phyloP scores from a whole-genome alignment of 495 filamentous ascomycete genomes.

The Ramalina intermedia region DNA sequence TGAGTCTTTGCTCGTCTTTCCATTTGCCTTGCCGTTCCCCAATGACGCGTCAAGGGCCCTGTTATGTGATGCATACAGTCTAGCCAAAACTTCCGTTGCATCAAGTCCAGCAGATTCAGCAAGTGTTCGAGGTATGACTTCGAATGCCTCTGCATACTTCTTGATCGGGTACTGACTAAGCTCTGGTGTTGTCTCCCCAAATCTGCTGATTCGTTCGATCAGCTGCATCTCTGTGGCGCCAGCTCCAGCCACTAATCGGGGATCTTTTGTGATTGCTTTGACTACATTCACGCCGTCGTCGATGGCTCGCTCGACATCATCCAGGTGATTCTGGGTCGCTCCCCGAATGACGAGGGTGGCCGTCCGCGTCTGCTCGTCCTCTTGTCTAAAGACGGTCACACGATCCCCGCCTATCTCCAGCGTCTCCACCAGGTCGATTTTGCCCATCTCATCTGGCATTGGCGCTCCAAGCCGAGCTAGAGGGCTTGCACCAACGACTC shows the following conservation, averaged over 20 bases:
- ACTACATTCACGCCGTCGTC: constrained; percentile 98
- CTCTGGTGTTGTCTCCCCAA: constrained; percentile 82
- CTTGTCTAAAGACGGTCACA: constrained; percentile 96
- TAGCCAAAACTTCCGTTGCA: constrained; percentile 83
- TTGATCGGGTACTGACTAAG: constrained; percentile 88
- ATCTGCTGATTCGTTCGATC: constrained; percentile 74
- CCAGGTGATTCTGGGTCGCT: constrained; percentile 93
- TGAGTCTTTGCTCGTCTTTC: constrained; percentile 14
- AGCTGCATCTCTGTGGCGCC: constrained; percentile 94
- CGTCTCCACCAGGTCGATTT: constrained; percentile 88
- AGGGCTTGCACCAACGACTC: constrained; percentile 91
- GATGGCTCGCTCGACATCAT: constrained; percentile 92
- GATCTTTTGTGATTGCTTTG: constrained; percentile 92
- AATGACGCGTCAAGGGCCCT: constrained; percentile 32
- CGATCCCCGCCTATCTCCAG: constrained; percentile 97
- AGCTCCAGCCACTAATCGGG: constrained; percentile 82
- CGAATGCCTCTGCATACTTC: constrained; percentile 96
- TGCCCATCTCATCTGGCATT: constrained; percentile 99
- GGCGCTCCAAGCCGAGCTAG: constrained; percentile 90
- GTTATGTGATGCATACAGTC: constrained; percentile 83
- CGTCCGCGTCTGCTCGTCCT: constrained; percentile 80
- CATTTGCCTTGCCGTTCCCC: constrained; percentile 6
- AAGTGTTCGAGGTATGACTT: constrained; percentile 84
- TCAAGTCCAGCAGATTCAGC: constrained; percentile 92
- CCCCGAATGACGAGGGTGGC: constrained; percentile 91